phyloP scores from a whole-genome alignment of 2,329 filamentous ascomycete species.

The Lachnellula suecica region DNA sequence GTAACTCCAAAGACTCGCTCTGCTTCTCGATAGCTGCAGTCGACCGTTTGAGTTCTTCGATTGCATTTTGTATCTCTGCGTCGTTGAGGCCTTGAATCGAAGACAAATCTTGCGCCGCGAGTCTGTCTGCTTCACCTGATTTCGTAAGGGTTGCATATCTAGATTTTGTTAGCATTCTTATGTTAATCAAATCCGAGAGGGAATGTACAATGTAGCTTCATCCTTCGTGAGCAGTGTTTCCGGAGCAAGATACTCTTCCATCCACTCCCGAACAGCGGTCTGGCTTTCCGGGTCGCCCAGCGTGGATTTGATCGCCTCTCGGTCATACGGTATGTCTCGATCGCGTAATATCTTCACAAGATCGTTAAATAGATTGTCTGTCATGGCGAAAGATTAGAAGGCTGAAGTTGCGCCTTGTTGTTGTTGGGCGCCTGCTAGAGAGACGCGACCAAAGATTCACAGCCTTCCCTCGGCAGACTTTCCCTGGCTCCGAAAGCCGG shows the following conservation, averaged over 20 bases:
- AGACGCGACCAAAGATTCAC: no score
- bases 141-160: conserved; percentile 52
- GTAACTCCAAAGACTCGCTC: conserved; percentile 57
- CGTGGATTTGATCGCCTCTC: conserved; percentile 26
- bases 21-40: conserved; percentile 65
- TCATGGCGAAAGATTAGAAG: conserved; percentile 21
- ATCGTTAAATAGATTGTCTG: conserved; percentile 22
- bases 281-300: conserved; percentile 24
- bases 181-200: not conserved
- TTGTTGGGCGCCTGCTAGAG: no score
- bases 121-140: conserved; percentile 45
- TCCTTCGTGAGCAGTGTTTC: conserved; percentile 55
- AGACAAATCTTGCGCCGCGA: conserved; percentile 47
- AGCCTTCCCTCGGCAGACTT: conserved; percentile 11
- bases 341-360: conserved; percentile 27
- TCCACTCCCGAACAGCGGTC: conserved; percentile 43
- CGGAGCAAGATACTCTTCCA: conserved; percentile 43
- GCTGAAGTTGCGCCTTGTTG: conserved; percentile 20
- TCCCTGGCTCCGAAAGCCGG: conserved; percentile 7
- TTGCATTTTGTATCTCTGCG: conserved; percentile 58
- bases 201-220: conserved; percentile 51
- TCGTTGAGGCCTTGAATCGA: conserved; percentile 53
- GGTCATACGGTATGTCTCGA: conserved; percentile 30
- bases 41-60: conserved; percentile 62
- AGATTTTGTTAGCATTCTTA: conserved; percentile 4